Evolutionary conservation across 2,329 filamentous ascomycete species (phyloP).

Genomic region (Neopestalotiopsis rosae): DNA sequence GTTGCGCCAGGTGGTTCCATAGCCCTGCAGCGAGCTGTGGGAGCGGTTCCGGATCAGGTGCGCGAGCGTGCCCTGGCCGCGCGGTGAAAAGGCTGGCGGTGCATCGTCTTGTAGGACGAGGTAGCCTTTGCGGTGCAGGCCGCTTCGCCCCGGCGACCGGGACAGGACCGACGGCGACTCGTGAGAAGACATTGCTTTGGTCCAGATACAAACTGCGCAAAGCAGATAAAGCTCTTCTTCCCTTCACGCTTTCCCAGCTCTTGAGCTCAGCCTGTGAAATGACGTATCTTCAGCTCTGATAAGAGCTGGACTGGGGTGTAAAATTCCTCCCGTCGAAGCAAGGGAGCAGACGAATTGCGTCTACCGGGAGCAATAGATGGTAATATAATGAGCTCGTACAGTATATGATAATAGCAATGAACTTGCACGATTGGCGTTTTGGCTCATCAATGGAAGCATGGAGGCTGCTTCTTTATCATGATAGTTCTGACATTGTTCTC

Average conservation of each 20-base stretch:
- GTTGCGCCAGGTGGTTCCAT: constrained; percentile 33
- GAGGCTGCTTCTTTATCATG: not conserved
- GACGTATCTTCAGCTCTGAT: not conserved
- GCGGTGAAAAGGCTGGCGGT: constrained; percentile 27
- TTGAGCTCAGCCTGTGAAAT: not conserved
- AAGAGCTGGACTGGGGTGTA: not conserved
- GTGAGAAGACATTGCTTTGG: constrained; percentile 18
- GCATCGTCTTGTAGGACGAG: constrained; percentile 31
- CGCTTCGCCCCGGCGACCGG: constrained; percentile 26
- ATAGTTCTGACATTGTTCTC: not conserved
- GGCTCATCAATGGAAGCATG: not conserved
- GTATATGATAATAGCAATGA: not conserved
- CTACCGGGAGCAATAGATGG: not conserved
- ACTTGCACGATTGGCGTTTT: not conserved
- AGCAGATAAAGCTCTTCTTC: not conserved
- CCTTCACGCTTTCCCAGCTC: not conserved
- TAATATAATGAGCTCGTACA: not conserved
- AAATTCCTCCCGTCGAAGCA: not conserved
- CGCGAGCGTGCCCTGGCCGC: constrained; percentile 33
- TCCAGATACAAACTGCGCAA: no score
- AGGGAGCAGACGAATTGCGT: not conserved
- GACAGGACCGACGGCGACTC: constrained; percentile 19
- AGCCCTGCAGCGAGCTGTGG: constrained; percentile 32
- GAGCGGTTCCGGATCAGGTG: constrained; percentile 36
- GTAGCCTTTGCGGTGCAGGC: constrained; percentile 22